Evolutionary conservation across 108 stramenopile species (phyloP), one percentile per base, ranked within the genome.

Genomic region (Skeletonema costatum): DNA sequence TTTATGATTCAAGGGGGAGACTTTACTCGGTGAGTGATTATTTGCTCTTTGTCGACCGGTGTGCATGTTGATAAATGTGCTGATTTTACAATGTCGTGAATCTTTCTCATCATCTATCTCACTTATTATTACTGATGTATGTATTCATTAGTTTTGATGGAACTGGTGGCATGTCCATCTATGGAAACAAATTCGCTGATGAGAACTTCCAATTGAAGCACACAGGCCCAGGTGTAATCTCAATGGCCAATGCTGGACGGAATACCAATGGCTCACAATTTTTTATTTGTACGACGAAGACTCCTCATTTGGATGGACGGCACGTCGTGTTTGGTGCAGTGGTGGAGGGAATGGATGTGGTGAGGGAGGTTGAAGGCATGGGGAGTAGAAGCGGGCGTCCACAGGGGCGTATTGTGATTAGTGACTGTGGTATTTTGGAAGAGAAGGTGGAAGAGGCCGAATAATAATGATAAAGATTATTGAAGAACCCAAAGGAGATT

Each of bases 1-100:
- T 97, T 98, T 74, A 98, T 98, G 94, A 83, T 98, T n/a, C 99
- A 99, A 84, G 96, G 95, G 35, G 98, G 97, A 10, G 98, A 98
- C 85, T 96, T 98, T 83, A 97, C 97, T n/a, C 84, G 87, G 71
- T 87, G 98, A 8, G 96, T 94, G 1, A 25, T 25, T 25, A 25
- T 25, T 25, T 25, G 25, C 25, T 25, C 25, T 25, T 25, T 25
- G 25, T 25, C 25, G 25, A 25, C 0, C 25, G 25, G 25, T 25
- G 25, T 25, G 25, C 25, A 25, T 25, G 25, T 25, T 25, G 25
- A 25, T 25, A 25, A 25, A 0, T 25, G 25, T 25, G 25, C 25
- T 25, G 25, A 25, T 0, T 25, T 25, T 25, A 0, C 25, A 25
- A 25, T 25, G 25, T 25, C 25, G 0, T 25, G 25, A 25, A 25